A percentile compares a stretch with the other conserved stretches of the same genome.
Evolutionary conservation across 1,284 basidiomycete genomes (phyloP).

Genomic region (Tremellales sp.): DNA sequence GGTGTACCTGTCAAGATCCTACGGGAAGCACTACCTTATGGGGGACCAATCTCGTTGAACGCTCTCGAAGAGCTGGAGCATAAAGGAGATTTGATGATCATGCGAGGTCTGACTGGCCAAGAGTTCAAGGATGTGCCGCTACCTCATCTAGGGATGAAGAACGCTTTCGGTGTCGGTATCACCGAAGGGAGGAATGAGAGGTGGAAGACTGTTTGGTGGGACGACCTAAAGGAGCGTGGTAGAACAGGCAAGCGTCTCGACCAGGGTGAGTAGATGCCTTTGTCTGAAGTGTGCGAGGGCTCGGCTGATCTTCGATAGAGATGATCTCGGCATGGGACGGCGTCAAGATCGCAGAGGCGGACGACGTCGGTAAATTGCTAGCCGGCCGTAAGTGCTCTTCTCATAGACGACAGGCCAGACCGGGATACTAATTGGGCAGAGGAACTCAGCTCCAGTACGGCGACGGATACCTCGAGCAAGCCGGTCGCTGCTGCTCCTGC

Average conservation of each 20-base stretch:
- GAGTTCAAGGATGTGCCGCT: constrained; percentile 36
- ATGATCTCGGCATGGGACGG: constrained; percentile 45
- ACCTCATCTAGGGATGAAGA: constrained; percentile 39
- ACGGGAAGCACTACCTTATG: constrained; percentile 28
- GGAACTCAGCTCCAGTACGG: constrained; percentile 34
- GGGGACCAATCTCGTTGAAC: constrained; percentile 5
- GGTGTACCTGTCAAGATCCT: constrained; percentile 31
- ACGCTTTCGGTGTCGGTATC: constrained; percentile 29
- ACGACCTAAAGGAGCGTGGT: constrained; percentile 38
- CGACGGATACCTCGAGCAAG: constrained; percentile 20
- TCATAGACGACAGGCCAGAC: not conserved
- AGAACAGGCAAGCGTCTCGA: constrained; percentile 37
- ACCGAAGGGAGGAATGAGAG: constrained; percentile 33
- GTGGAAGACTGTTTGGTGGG: constrained; percentile 44
- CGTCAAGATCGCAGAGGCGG: constrained; percentile 39
- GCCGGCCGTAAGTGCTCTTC: constrained; percentile 28
- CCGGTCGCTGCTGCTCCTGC: constrained; percentile 16
- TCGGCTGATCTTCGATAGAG: constrained; percentile 21
- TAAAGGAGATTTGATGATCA: constrained; percentile 41
- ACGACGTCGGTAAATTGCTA: constrained; percentile 44
- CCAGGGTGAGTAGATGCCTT: constrained; percentile 30
- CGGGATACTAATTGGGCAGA: constrained; percentile 17
- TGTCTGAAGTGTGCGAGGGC: not conserved
- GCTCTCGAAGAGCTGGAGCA: constrained; percentile 32
- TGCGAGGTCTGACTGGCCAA: constrained; percentile 35